Evolutionary conservation across 805 yeast species (phyloP), one percentile per base, ranked within the genome.

Genomic region (Saccharomycopsis sp.): DNA sequence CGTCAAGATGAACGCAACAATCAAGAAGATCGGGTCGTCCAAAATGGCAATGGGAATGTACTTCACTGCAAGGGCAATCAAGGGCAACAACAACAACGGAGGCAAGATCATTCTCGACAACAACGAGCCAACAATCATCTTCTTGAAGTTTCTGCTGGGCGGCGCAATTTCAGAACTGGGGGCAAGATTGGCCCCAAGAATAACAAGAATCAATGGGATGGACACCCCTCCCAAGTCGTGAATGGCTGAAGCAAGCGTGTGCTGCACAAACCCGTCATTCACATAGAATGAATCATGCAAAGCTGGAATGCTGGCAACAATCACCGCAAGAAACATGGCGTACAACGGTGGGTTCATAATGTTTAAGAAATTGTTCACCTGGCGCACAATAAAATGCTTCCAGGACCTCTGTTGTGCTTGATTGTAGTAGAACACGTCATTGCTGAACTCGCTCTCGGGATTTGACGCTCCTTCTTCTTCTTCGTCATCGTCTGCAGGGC

Each of bases 301-400:
- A 3, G 60, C 59, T 4, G 82, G 78, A 15, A 79, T 63, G 0
- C 84, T 71, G 3, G 89, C 92, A 42, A 82, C 80, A 18, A 80
- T 40, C 12, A 82, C 72, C 3, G 88, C 70, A 1, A 76, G 57
- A 8, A 77, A 54, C 88, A 82, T 82, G 6, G 94, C 78, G 60
- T 78, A 82, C 42, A 82, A 61, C 12, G 92, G 94, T n/a, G 94
- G 92, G 53, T 82, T 82, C 83, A 82, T 78, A 45, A 68, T 68
- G 5, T 59, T 50, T 34, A 61, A 53, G 22, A 73, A 50, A n/a
- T n/a, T n/a, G n/a, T n/a, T n/a, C n/a, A n/a, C n/a, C n/a, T n/a
- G n/a, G n/a, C n/a, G n/a, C n/a, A n/a, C n/a, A n/a, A n/a, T n/a
- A n/a, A n/a, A n/a, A n/a, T n/a, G n/a, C n/a, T n/a, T n/a, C n/a